A percentile compares a stretch with the other conserved stretches of the same genome.
Evolutionary conservation across 1,139 yeast species (phyloP).

Genomic region (Lizanozyma gosingica): DNA sequence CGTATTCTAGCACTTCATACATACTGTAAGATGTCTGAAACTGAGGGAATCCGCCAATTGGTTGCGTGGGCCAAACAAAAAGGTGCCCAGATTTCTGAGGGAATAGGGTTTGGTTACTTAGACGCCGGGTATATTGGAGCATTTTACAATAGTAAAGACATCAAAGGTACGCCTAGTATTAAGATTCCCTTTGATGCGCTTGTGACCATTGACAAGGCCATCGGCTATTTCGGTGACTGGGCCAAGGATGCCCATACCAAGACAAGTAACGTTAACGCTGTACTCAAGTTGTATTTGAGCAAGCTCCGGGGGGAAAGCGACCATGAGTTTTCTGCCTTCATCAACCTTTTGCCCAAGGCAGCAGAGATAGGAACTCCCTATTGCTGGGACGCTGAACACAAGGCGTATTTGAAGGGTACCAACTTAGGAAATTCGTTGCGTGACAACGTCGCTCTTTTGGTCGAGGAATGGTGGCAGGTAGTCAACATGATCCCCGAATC

Average conservation of each 20-base stretch:
- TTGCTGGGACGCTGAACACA: conserved; percentile 49
- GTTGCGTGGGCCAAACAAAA: conserved; percentile 42
- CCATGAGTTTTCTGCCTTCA: conserved; percentile 37
- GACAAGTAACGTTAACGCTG: conserved; percentile 28
- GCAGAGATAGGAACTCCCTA: conserved; percentile 48
- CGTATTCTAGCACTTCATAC: no score
- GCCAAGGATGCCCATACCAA: conserved; percentile 9
- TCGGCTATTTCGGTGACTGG: conserved; percentile 22
- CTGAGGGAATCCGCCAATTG: conserved; percentile 9
- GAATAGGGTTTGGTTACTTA: conserved; percentile 18
- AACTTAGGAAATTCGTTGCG: conserved; percentile 35
- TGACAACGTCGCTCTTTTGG: conserved; percentile 21
- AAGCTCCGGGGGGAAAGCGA: conserved; percentile 22
- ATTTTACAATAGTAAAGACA: conserved; percentile 10
- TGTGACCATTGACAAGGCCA: conserved; percentile 37
- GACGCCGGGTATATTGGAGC: conserved; percentile 32
- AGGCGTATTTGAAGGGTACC: conserved; percentile 50
- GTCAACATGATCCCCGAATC: conserved; percentile 27
- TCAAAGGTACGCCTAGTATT: conserved; percentile 12
- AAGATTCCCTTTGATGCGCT: conserved; percentile 30
- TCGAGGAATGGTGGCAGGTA: conserved; percentile 47
- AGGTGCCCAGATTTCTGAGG: conserved; percentile 35
- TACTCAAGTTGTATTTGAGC: conserved; percentile 42
- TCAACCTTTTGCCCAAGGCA: conserved; percentile 49
- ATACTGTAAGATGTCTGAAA: no score